Evolutionary conservation across 345 rosid genomes (phyloP).

Genomic region (Erodium maritimum): DNA sequence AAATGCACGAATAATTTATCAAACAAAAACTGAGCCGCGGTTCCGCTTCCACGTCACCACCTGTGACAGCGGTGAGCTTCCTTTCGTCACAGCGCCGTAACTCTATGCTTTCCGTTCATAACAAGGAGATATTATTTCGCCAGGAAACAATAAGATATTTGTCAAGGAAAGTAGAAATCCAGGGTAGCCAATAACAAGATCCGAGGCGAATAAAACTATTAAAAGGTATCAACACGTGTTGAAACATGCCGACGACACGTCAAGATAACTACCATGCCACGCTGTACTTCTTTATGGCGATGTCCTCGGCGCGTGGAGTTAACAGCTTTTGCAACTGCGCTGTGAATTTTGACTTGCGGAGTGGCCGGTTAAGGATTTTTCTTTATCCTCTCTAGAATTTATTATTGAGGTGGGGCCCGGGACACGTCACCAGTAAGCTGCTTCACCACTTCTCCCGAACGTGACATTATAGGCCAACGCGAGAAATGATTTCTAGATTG

Average conservation of each 20-base stretch:
- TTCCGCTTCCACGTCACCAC: neutral
- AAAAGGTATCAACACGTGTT: slow-evolving; percentile 21
- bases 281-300: slow-evolving; percentile 15
- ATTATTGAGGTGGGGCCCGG: slow-evolving; percentile 17
- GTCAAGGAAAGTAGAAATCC: slow-evolving; percentile 2
- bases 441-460: slow-evolving; percentile 36
- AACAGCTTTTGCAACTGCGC: slow-evolving; percentile 14
- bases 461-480: slow-evolving; percentile 39
- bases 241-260: neutral
- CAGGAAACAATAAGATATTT: slow-evolving; percentile 6
- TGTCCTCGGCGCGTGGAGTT: neutral
- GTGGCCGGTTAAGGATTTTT: neutral
- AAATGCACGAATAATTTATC: too few relatives aligned
- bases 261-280: slow-evolving; percentile 15
- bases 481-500: slow-evolving; percentile 47
- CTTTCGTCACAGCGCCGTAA: neutral
- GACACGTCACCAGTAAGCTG: slow-evolving; percentile 41
- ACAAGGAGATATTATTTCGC: neutral
- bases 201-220: slow-evolving; percentile 23
- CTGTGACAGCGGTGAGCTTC: neutral
- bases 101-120: neutral
- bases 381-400: too few relatives aligned
- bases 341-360: slow-evolving; percentile 28
- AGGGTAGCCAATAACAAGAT: slow-evolving; percentile 28
- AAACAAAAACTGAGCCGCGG: neutral